Conservation (phyloP, 139 green algal genomes). For the Chlorella sp. region DNA sequence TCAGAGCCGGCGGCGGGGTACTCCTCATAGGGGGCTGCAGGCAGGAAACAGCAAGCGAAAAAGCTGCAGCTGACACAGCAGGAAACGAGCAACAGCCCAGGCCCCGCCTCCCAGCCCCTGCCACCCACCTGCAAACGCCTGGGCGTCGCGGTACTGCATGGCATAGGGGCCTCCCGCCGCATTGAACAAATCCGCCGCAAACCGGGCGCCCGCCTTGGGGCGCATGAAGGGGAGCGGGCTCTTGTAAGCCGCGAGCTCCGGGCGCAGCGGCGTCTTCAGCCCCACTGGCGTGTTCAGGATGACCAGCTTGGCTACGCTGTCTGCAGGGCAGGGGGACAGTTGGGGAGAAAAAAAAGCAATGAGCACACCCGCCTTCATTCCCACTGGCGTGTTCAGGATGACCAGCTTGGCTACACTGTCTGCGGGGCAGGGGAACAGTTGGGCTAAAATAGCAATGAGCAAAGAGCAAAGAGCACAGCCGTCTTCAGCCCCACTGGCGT, state of each 20-base stretch:
- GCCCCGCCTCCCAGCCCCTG: too few species aligned
- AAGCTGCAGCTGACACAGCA: too few species aligned
- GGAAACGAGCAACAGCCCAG: too few species aligned
- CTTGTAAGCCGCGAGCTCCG: conserved; percentile 83
- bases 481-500: conserved; percentile 67
- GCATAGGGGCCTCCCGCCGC: conserved; percentile 70
- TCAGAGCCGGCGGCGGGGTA: conserved; percentile 53
- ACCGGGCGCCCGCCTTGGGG: conserved; percentile 44
- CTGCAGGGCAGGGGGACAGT: conserved; percentile 15
- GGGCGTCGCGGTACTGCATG: conserved; percentile 43
- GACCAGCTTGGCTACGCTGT: conserved; percentile 64
- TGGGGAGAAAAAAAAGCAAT: too few species aligned
- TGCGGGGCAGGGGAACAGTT: background rate
- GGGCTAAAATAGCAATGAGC: too few species aligned
- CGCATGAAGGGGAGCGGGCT: conserved; percentile 65
- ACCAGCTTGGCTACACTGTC: conserved; percentile 66
- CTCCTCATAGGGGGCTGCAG: conserved; percentile 50
- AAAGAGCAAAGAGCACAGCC: too few species aligned
- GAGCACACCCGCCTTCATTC: conserved; percentile 54
- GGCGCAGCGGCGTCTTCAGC: conserved; percentile 68
- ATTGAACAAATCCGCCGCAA: conserved; percentile 53
- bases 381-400: conserved; percentile 80
- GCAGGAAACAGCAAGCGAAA: too few species aligned
- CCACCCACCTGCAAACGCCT: conserved; percentile 18
- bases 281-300: conserved; percentile 81